Evolutionary conservation across 371 early-diverging fungal species (phyloP), one percentile per base, ranked within the genome.

Genomic region (Rhizomucor miehei): DNA sequence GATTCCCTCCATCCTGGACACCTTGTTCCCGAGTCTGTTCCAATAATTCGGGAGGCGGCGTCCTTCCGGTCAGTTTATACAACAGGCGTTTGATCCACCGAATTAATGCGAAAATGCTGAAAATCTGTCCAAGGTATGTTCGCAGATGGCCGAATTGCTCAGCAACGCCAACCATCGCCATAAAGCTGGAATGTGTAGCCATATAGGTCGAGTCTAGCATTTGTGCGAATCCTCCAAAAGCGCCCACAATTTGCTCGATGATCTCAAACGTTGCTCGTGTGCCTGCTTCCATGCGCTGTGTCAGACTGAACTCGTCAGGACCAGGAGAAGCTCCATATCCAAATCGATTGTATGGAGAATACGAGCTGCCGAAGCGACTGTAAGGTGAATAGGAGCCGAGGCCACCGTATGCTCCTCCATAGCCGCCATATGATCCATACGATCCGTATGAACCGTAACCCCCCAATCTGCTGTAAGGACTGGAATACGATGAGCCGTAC

Each of bases 131-230:
- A 0, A 98, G 76, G 48, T 91, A 93, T 20, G 71, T 78, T 21
- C 91, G 81, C 16, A 97, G 64, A 56, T 85, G 74, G 8, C 94
- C 92, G 56, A 98, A 88, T 69, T 98, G 97, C 57, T 98, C 98
- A n/a, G 92, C 94, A 12, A 98, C 94, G 37, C 95, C 97, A 5
- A 96, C 85, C 87, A 97, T 93, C 23, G 97, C 97, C 96, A 97
- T 97, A 56, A 96, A 97, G 19, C 91, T 90, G 8, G 95, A 93
- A 66, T 95, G 95, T 0, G 98, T 97, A 10, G 97, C 97, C 82
- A 93, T 90, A 66, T 90, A 94, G 1, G 98, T 97, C 0, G 94
- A 93, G 50, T 97, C 98, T 19, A 98, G 82, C 98, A 98, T 97
- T 57, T 94, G 94, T 9, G 95, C 87, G 73, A 98, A 93, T 5